Conservation (phyloP, 345 rosid species). For the Anacardium occidentale region DNA sequence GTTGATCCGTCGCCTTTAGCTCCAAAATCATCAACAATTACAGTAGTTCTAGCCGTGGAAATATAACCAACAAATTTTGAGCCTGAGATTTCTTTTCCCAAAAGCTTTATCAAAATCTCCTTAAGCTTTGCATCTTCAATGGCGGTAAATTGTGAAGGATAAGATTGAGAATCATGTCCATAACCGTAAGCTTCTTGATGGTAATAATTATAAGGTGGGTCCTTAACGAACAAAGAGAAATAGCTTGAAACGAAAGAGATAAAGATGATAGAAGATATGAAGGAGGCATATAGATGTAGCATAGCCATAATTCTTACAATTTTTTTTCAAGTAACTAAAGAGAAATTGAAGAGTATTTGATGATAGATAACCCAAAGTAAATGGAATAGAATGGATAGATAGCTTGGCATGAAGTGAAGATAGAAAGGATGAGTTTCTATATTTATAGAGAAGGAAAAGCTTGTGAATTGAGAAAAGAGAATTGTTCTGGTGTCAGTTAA, state of each 20-base stretch:
- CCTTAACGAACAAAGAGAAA: constrained; percentile 17
- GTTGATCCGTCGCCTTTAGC: constrained; percentile 52
- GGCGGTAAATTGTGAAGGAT: constrained; percentile 26
- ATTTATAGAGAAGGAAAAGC: constrained; percentile 35
- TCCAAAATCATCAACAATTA: constrained; percentile 56
- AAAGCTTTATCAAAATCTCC: constrained; percentile 25
- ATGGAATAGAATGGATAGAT: neutral
- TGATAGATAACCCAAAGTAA: neutral
- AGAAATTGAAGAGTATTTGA: neutral
- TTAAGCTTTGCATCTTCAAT: constrained; percentile 22
- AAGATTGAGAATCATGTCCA: constrained; percentile 26
- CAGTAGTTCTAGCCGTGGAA: constrained; percentile 9
- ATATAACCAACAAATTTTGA: constrained; percentile 20
- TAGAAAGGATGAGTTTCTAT: constrained; percentile 13
- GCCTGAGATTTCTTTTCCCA: neutral
- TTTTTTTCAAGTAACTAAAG: constrained; percentile 9
- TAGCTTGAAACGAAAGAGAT: constrained; percentile 5
- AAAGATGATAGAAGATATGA: neutral
- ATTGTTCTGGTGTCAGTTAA: constrained; percentile 17
- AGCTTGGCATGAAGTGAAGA: constrained; percentile 18
- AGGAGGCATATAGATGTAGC: neutral
- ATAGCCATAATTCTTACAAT: constrained; percentile 21
- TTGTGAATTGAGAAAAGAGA: neutral
- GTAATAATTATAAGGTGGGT: constrained; percentile 21
- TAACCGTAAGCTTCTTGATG: constrained; percentile 21